Conservation (phyloP, 768 basidiomycete genomes). For the Lentinula raphanica region DNA sequence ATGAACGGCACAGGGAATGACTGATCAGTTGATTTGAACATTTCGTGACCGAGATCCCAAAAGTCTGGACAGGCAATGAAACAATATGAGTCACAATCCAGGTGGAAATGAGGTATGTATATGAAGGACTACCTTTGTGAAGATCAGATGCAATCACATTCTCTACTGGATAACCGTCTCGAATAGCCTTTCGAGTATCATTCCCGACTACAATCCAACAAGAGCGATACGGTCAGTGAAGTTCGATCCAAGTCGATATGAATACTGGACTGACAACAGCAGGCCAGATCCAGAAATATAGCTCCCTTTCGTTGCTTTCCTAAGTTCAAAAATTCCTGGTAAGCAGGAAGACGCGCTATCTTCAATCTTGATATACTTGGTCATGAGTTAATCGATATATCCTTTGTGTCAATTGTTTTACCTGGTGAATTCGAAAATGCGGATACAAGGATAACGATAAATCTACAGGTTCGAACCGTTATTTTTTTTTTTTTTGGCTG, state of each 20-base stretch:
- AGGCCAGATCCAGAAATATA: slow-evolving; percentile 37
- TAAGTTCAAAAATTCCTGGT: slow-evolving; percentile 26
- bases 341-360: slow-evolving; percentile 29
- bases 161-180: slow-evolving; percentile 33
- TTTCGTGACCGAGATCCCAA: slow-evolving; percentile 57
- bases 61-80: slow-evolving; percentile 37
- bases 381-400: too few species aligned
- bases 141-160: slow-evolving; percentile 34
- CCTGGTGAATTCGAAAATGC: slow-evolving; percentile 14
- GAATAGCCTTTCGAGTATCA: slow-evolving; percentile 32
- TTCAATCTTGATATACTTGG: slow-evolving; percentile 16
- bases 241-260: background rate
- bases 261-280: slow-evolving; percentile 40
- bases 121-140: slow-evolving; percentile 19
- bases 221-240: background rate
- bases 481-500: too few species aligned
- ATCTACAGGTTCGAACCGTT: slow-evolving; percentile 27
- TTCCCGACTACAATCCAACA: slow-evolving; percentile 29
- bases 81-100: too few species aligned
- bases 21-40: slow-evolving; percentile 48
- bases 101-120: too few species aligned
- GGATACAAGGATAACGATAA: slow-evolving; percentile 26
- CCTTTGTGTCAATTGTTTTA: background rate
- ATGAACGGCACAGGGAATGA: slow-evolving; percentile 53
- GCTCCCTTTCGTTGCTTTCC: slow-evolving; percentile 19